Base-by-base conservation (phyloP, 164 flowering plant species). In the Hamamelis virginiana region DNA sequence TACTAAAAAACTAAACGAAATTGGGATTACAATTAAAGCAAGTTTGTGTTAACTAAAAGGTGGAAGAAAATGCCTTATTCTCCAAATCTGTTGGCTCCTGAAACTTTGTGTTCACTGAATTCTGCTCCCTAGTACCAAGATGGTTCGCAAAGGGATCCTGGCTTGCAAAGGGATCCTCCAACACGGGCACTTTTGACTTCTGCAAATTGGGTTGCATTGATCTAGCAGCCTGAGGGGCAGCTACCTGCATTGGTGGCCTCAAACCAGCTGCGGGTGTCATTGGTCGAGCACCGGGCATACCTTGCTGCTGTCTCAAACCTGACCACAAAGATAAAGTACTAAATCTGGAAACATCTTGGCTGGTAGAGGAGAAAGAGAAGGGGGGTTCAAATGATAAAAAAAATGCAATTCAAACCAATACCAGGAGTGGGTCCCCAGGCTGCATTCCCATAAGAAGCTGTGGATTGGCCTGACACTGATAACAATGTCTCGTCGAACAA, bases 351-450 rank as follows among this genome's bases (percentile, higher is more conserved):
- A 68, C 25, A 66, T 21, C 18, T 64, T 6, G 13, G 41, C 1
- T 22, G 19, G 19, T 45, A 33, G 43, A 47, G 19, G 51, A 50
- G 28, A 44, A 21, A 45, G 55, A 56, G 28, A 19, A 27, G 45
- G 45, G 18, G 11, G 19, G 63, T 26, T 28, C 25, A 28, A 14
- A 51, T 28, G 8, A 38, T 12, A n/a, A 12, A 11, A 12, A 11
- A 18, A 46, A 78, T 59, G 47, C 25, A 44, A 65, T 62, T 44
- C 19, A 43, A 62, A 62, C 22, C 25, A 61, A 53, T 87, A 90
- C 96, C 99, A 68, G 88, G 76, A 78, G 77, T 52, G 22, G 85
- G 68, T 65, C 83, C 83, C 92, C 89, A 89, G 65, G 82, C 72
- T 64, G 91, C 76, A 83, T 78, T 81, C 65, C 86, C 89, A 74